These are phyloP conservation scores for Eimeria tenella DNA, from an alignment of 169 alveolate genomes.

Conservation along the genomic window DNA sequence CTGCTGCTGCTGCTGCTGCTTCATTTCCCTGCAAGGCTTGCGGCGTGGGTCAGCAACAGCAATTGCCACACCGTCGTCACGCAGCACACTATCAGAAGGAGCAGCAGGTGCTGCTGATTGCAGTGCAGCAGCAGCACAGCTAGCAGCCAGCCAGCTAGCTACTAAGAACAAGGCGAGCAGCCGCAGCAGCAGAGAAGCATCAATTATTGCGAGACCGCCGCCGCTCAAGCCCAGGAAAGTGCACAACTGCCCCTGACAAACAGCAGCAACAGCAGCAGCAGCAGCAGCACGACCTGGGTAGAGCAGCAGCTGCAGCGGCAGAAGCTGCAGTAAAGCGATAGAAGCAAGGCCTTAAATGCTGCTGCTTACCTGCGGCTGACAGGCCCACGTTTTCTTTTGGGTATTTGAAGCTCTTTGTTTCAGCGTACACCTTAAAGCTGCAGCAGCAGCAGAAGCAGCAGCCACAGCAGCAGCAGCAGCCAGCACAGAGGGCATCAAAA, in stretches of 20 bases:
- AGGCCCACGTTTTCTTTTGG: neutral
- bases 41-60: neutral
- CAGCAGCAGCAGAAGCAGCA: neutral
- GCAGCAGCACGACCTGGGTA: neutral
- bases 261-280: neutral
- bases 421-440: neutral
- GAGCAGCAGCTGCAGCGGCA: neutral
- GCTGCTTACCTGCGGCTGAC: neutral
- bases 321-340: neutral
- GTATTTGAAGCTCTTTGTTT: neutral
- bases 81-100: neutral
- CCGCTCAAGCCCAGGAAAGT: neutral
- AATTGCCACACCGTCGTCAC: neutral
- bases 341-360: no score
- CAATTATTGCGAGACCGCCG: neutral
- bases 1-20: constrained; percentile 17
- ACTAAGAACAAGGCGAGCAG: neutral
- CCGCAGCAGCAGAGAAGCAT: neutral
- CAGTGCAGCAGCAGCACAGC: constrained; percentile 5
- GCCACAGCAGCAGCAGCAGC: no score
- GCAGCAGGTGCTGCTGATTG: neutral
- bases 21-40: neutral
- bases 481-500: no score
- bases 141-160: neutral
- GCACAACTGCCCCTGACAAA: neutral